These are phyloP conservation scores for Populus trichocarpa DNA, from an alignment of 441 rosid genomes.

Conservation along the genomic window DNA sequence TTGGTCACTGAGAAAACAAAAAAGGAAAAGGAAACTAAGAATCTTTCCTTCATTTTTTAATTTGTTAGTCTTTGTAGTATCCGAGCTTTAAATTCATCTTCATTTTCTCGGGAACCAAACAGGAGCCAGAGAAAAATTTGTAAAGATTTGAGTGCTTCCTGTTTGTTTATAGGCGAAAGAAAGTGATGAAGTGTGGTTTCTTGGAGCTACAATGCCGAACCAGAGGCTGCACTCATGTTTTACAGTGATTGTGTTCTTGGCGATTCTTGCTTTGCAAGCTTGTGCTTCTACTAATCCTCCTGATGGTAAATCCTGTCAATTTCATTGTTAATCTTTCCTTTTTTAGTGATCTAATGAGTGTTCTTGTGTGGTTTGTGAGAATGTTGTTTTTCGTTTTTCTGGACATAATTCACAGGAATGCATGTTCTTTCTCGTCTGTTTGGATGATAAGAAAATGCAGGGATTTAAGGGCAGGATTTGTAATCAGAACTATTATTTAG, in stretches of 20 bases:
- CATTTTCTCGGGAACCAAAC: slow-evolving; percentile 26
- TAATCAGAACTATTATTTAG: background rate
- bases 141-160: background rate
- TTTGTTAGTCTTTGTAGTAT: background rate
- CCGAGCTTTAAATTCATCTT: slow-evolving; percentile 1
- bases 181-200: background rate
- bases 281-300: slow-evolving; percentile 54
- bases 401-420: background rate
- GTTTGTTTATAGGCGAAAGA: slow-evolving; percentile 21
- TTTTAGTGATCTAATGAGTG: background rate
- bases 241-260: slow-evolving; percentile 29
- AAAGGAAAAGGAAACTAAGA: slow-evolving; percentile 21
- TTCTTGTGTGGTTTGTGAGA: background rate
- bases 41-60: background rate
- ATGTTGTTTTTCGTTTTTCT: background rate
- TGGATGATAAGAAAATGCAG: slow-evolving; percentile 10
- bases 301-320: slow-evolving; percentile 49
- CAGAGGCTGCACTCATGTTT: slow-evolving; percentile 19
- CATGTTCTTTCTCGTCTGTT: slow-evolving; percentile 2
- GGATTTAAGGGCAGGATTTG: background rate
- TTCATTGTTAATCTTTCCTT: background rate
- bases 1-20: slow-evolving; percentile 23
- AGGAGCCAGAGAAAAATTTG: background rate
- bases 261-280: slow-evolving; percentile 35
- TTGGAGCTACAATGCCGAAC: slow-evolving; percentile 28